Percentiles rank a stretch among this genome's conserved stretches.
phyloP scores from a whole-genome alignment of 192 early-diverging fungal genomes.

The Geranomyces michiganensis region DNA sequence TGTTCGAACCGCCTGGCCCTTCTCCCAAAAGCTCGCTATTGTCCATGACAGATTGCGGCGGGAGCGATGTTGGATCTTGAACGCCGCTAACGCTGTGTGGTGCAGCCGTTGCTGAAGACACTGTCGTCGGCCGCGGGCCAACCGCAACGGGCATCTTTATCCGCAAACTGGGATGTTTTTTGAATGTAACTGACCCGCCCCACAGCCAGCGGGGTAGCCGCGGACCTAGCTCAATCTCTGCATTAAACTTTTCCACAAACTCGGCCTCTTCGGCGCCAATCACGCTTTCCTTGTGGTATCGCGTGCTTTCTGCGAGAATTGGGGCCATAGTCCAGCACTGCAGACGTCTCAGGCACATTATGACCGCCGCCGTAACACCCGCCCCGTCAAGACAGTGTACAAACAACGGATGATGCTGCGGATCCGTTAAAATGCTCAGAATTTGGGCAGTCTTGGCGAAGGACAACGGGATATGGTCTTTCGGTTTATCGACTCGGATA shows the following conservation, averaged over 20 bases:
- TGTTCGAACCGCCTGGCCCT: background rate
- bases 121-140: background rate
- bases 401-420: conserved; percentile 73
- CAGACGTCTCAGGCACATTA: conserved; percentile 86
- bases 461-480: conserved; percentile 80
- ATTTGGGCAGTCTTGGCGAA: conserved; percentile 70
- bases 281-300: conserved; percentile 50
- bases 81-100: background rate
- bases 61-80: background rate
- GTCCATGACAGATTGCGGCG: conserved; percentile 5
- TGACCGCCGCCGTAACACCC: conserved; percentile 78
- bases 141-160: conserved; percentile 42
- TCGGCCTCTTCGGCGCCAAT: conserved; percentile 71
- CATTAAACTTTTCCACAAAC: conserved; percentile 78
- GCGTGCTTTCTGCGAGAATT: conserved; percentile 39
- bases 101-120: background rate
- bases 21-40: background rate
- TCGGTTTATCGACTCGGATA: conserved; percentile 78
- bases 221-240: conserved; percentile 55
- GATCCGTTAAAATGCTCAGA: conserved; percentile 73
- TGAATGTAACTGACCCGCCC: conserved; percentile 63
- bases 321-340: conserved; percentile 84
- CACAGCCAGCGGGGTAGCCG: conserved; percentile 69
- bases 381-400: conserved; percentile 92
- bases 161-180: conserved; percentile 70